Base-by-base conservation (phyloP, 805 yeast species). In the Myxozyma melibiosi region DNA sequence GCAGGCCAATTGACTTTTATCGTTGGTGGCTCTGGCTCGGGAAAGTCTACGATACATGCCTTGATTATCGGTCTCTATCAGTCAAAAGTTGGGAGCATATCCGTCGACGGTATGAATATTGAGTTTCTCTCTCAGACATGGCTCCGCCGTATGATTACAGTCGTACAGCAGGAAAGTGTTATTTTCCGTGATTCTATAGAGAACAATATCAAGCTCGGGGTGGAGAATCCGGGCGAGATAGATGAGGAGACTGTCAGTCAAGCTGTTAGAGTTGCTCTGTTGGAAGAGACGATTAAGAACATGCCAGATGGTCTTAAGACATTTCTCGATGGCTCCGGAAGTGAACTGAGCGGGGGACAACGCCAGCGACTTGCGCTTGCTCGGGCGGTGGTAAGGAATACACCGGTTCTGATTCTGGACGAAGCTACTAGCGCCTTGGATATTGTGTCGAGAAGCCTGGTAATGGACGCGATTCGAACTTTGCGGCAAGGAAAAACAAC, bases 11-110 rank as follows among this genome's bases (percentile, higher is more conserved):
- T 80, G 5, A 82, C 85, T 1, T 92, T 82, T 65, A 71, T 94
- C 3, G 80, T 94, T 40, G 99, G 99, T 0, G 77, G 79, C 58
- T 90, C 97, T 0, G 99, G 99, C 0, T 84, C 91, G 0, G 99
- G 99, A 0, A 94, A 94, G 70, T 92, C 98, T 0, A 86, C 98
- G 0, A 59, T 94, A 1, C 80, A 86, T 0, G 79, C 79, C 35
- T 69, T 94, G 1, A 65, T 94, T 0, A 68, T 86, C 53, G 80
- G 80, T 27, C 78, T 88, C 24, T 90, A 91, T 65, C 60, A 69
- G 0, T 72, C 76, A 0, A 63, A 71, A 3, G 54, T 68, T 0
- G 99, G 99, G 0, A 54, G 66, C 1, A 79, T 94, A 0, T 67
- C 68, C 2, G 70, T 91, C 11, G 90, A 84, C 68, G 85, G 81